A percentile compares a stretch with the other conserved stretches of the same genome.
Evolutionary conservation across 495 filamentous ascomycete genomes (phyloP).

Genomic region (Penicillium canescens): DNA sequence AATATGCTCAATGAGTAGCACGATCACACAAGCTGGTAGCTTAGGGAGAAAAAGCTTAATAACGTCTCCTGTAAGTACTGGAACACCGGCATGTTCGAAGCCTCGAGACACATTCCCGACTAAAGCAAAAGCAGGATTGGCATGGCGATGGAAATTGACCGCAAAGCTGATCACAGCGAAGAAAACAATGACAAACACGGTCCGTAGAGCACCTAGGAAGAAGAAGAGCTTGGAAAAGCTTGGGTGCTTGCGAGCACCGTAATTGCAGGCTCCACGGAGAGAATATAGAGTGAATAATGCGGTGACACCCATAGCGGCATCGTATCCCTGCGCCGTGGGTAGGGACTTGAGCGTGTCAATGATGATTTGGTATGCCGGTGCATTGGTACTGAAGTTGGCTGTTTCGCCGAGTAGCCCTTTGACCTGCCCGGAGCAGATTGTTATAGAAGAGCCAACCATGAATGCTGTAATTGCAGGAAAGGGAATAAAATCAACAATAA

Average conservation of each 20-base stretch:
- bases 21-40: conserved; percentile 79
- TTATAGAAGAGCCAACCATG: conserved; percentile 94
- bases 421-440: conserved; percentile 82
- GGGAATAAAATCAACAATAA: conserved; percentile 92
- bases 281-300: conserved; percentile 81
- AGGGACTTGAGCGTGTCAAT: conserved; percentile 82
- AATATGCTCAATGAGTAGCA: conserved; percentile 89
- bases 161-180: conserved; percentile 88
- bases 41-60: conserved; percentile 59
- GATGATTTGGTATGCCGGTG: conserved; percentile 75
- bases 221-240: conserved; percentile 72
- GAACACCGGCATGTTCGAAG: conserved; percentile 73
- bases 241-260: conserved; percentile 62
- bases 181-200: conserved; percentile 83
- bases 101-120: conserved; percentile 73
- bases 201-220: conserved; percentile 83
- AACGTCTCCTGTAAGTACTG: conserved; percentile 59
- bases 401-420: conserved; percentile 78
- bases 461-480: conserved; percentile 86
- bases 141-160: conserved; percentile 59
- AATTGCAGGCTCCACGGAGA: conserved; percentile 66
- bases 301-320: conserved; percentile 87
- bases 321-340: conserved; percentile 55
- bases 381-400: conserved; percentile 64
- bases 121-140: conserved; percentile 60